Evolutionary conservation across 2,329 filamentous ascomycete species (phyloP).

Genomic region (Alternaria sp.): DNA sequence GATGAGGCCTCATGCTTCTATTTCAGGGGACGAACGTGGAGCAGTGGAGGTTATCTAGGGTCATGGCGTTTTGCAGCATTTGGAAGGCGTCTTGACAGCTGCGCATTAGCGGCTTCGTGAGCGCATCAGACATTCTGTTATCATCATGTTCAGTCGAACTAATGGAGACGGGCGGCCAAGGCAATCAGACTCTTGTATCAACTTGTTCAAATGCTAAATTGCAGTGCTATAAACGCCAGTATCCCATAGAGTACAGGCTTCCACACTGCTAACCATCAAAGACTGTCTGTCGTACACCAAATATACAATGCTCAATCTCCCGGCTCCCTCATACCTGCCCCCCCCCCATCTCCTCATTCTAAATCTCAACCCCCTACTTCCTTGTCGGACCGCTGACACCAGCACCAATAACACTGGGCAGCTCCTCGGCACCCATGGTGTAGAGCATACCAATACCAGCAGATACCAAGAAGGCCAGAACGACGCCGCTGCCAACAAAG

Average conservation of each 20-base stretch:
- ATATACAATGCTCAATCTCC: slow-evolving; percentile 36
- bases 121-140: slow-evolving; percentile 5
- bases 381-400: slow-evolving; percentile 75
- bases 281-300: slow-evolving; percentile 39
- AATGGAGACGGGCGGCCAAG: neutral
- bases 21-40: neutral
- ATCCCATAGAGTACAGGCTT: slow-evolving; percentile 33
- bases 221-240: slow-evolving; percentile 47
- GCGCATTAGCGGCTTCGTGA: slow-evolving; percentile 6
- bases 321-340: neutral
- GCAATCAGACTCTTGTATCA: slow-evolving; percentile 5
- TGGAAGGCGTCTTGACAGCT: slow-evolving; percentile 15
- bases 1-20: slow-evolving; percentile 1
- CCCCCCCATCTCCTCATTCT: slow-evolving; percentile 38
- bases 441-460: slow-evolving; percentile 81
- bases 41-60: neutral
- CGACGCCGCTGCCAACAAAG: slow-evolving; percentile 76
- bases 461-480: slow-evolving; percentile 71
- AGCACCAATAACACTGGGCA: slow-evolving; percentile 95
- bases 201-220: slow-evolving; percentile 32
- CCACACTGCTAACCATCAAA: slow-evolving; percentile 30
- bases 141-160: neutral
- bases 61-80: slow-evolving; percentile 18
- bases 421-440: slow-evolving; percentile 82
- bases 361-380: slow-evolving; percentile 43